A percentile compares a stretch with the other conserved stretches of the same genome.
These are phyloP conservation scores for Arthrobotrys entomopaga DNA, from an alignment of 2,329 filamentous ascomycete genomes.

Conservation along the genomic window DNA sequence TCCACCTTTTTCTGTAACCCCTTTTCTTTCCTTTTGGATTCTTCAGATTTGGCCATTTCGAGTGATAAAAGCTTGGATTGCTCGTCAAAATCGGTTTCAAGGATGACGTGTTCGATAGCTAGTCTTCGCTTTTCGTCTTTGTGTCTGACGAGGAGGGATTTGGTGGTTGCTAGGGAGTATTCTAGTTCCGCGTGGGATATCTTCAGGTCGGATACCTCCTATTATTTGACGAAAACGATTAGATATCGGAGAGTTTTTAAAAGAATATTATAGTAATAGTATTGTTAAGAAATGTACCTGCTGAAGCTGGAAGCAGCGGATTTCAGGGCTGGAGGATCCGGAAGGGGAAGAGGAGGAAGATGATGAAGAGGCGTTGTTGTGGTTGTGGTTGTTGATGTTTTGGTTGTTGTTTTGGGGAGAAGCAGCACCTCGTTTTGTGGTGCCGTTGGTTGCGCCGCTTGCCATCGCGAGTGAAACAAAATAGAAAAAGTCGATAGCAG, in stretches of 20 bases:
- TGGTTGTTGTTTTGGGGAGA: constrained; percentile 50
- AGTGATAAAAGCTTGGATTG: constrained; percentile 33
- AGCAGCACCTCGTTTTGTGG: constrained; percentile 31
- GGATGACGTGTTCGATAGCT: constrained; percentile 47
- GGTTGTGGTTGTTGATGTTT: constrained; percentile 51
- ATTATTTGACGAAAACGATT: background rate
- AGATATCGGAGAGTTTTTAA: constrained; percentile 2
- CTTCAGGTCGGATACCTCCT: constrained; percentile 52
- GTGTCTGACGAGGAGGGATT: constrained; percentile 35
- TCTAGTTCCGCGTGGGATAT: constrained; percentile 49
- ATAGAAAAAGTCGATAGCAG: background rate
- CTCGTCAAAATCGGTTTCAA: constrained; percentile 49
- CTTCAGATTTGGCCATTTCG: constrained; percentile 45
- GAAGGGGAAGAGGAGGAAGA: constrained; percentile 27
- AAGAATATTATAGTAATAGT: constrained; percentile 1
- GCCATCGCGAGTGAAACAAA: constrained; percentile 51
- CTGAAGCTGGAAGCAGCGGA: constrained; percentile 46
- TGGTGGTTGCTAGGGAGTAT: constrained; percentile 51
- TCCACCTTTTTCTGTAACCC: constrained; percentile 30
- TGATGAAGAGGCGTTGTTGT: constrained; percentile 34
- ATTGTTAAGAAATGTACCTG: constrained; percentile 25
- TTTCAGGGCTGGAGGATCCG: constrained; percentile 18
- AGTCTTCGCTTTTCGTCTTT: constrained; percentile 46
- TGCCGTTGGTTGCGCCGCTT: constrained; percentile 47
- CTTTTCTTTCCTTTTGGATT: constrained; percentile 44